Evolutionary conservation across 1,139 yeast genomes (phyloP), one percentile per base, ranked within the genome.

Genomic region (Diutina neorugosa): DNA sequence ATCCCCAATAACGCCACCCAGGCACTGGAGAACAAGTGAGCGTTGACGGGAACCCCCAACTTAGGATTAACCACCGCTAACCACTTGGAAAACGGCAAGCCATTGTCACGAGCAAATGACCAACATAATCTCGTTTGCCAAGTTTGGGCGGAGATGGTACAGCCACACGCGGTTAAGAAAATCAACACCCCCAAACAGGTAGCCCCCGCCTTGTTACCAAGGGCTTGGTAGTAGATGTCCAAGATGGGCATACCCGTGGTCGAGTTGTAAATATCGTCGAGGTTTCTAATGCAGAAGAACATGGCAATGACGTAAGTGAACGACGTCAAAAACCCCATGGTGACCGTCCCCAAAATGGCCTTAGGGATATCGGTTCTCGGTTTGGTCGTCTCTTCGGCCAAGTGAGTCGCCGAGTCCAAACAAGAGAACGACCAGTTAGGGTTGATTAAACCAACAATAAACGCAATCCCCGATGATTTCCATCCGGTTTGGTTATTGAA

Each of bases 101-200:
- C 78, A 51, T 73, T 70, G 34, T 46, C 50, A 66, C 91, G 79
- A 18, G 89, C 75, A 64, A 84, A 86, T 8, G 90, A 82, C 91
- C 91, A 85, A 61, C 86, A 78, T 59, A 84, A 69, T 64, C 89
- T 73, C 50, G 88, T 83, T 68, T 81, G 86, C 87, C 89, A 82
- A 3, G 91, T 84, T 61, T 84, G 90, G 55, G 84, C 77, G 7
- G 86, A 77, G 57, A 84, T 81, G 56, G 81, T 81, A 65, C 90
- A 84, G 44, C 89, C 88, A 61, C 79, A 70, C 2, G 86, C 84
- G 11, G 89, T 83, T 53, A 79, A 69, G 54, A 82, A 69, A 52
- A 84, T 72, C 57, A 84, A 67, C 21, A 77, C 65, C 50, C 84
- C 86, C 51, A 85, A 70, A 55, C 80, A 73, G 46, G 81, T 66